Evolutionary conservation across 768 basidiomycete species (phyloP).

Genomic region (Termitomyces sp.): DNA sequence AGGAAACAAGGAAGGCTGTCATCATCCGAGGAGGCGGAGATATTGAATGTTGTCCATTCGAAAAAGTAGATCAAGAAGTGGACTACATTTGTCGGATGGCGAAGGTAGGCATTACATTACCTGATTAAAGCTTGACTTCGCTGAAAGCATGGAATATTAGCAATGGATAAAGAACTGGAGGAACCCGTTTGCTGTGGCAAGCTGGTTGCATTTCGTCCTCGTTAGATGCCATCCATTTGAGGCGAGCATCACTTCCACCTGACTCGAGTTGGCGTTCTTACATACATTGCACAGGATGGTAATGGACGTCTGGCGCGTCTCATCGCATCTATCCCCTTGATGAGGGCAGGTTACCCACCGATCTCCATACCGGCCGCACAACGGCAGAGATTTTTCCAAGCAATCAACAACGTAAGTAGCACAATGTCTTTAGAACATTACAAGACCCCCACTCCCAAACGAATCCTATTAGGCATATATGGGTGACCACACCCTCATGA

Average conservation of each 20-base stretch:
- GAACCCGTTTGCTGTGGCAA: slow-evolving; percentile 27
- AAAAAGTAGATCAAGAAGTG: slow-evolving; percentile 25
- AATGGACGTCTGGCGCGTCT: slow-evolving; percentile 28
- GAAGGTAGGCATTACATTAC: slow-evolving; percentile 13
- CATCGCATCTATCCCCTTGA: slow-evolving; percentile 27
- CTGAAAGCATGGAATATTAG: background rate
- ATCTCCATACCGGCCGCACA: slow-evolving; percentile 22
- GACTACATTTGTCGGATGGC: slow-evolving; percentile 25
- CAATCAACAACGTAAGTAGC: slow-evolving; percentile 18
- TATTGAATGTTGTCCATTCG: slow-evolving; percentile 22
- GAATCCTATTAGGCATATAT: background rate
- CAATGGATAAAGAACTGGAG: slow-evolving; percentile 23
- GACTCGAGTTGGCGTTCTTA: background rate
- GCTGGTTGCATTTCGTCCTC: slow-evolving; percentile 27
- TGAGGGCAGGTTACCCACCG: slow-evolving; percentile 25
- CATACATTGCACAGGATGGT: slow-evolving; percentile 21
- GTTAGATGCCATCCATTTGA: slow-evolving; percentile 28
- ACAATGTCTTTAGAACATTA: background rate
- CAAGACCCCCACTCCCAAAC: no score
- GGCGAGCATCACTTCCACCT: slow-evolving; percentile 5
- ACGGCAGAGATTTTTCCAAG: slow-evolving; percentile 20
- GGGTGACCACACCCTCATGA: background rate
- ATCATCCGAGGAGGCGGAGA: slow-evolving; percentile 18
- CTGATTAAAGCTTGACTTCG: background rate
- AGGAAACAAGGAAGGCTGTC: slow-evolving; percentile 23